These are phyloP conservation scores for Myxozyma udenii DNA, from an alignment of 805 yeast genomes.

Conservation along the genomic window DNA sequence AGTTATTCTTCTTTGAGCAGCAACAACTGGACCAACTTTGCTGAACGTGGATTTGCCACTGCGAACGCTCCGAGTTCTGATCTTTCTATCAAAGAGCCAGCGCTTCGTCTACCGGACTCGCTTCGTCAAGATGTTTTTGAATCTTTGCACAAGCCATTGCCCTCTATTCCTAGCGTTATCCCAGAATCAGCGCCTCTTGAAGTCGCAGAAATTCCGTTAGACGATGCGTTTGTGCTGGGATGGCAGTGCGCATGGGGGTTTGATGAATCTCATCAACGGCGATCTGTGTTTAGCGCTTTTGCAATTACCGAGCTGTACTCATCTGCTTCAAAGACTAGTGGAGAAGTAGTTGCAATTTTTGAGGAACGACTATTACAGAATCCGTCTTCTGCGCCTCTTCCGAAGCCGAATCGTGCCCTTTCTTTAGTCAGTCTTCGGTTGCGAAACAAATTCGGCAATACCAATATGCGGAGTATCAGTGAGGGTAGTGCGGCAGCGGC, in stretches of 20 bases:
- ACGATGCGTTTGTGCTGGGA: constrained; percentile 22
- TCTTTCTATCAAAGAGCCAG: not conserved
- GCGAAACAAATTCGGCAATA: not conserved
- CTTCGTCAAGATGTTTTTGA: not conserved
- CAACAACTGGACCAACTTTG: constrained; percentile 1
- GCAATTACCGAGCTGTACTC: constrained; percentile 13
- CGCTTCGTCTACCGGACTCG: not conserved
- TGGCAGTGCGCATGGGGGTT: constrained; percentile 23
- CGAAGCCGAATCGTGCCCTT: not conserved
- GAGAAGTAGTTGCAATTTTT: constrained; percentile 4
- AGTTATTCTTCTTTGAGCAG: no score
- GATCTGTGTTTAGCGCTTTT: constrained; percentile 6
- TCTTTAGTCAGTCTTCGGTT: not conserved
- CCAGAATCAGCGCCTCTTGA: constrained; percentile 5
- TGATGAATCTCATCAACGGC: constrained; percentile 16
- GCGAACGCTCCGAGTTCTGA: not conserved
- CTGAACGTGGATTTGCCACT: not conserved
- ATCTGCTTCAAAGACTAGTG: not conserved
- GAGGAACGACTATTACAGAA: constrained; percentile 1
- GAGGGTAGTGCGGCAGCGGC: not conserved
- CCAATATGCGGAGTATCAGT: not conserved
- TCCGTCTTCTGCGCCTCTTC: not conserved
- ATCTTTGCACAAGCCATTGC: not conserved
- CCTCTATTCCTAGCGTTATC: not conserved
- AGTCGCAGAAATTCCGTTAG: constrained; percentile 10